Conservation (phyloP, 768 basidiomycete genomes). For the Lentinus tigrinus region DNA sequence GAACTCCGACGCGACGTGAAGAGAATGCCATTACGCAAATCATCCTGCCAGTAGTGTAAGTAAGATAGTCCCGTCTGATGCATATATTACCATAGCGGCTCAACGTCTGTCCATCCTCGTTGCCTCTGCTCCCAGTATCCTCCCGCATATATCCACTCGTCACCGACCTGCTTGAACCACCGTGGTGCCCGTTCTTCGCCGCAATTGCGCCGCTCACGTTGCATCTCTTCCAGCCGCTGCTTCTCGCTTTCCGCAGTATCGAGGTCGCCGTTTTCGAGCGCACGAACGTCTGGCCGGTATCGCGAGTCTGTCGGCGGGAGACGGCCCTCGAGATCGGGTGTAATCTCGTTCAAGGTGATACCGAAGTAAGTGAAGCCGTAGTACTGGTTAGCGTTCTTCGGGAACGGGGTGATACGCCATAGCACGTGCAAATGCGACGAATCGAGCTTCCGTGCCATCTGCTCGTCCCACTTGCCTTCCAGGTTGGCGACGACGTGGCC, state of each 20-base stretch:
- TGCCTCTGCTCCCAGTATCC: constrained; percentile 82
- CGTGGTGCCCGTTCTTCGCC: constrained; percentile 60
- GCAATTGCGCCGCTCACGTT: constrained; percentile 65
- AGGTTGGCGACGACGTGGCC: constrained; percentile 59
- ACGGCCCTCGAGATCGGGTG: constrained; percentile 57
- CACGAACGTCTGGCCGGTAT: constrained; percentile 76
- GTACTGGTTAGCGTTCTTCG: constrained; percentile 64
- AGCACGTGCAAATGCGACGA: constrained; percentile 69
- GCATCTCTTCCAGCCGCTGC: constrained; percentile 67
- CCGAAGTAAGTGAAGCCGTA: constrained; percentile 85
- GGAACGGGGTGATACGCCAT: constrained; percentile 76
- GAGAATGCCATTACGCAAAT: not conserved
- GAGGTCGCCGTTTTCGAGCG: constrained; percentile 74
- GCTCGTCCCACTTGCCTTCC: constrained; percentile 92
- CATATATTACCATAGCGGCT: constrained; percentile 60
- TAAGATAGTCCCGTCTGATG: constrained; percentile 9
- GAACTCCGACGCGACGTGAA: not conserved
- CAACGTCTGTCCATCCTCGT: constrained; percentile 59
- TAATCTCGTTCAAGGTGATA: constrained; percentile 80
- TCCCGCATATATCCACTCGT: constrained; percentile 75
- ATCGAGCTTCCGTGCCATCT: constrained; percentile 67
- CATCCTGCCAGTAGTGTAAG: constrained; percentile 15
- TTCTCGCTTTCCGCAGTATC: constrained; percentile 75
- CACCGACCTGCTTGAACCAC: constrained; percentile 73
- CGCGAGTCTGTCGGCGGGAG: constrained; percentile 84